Base-by-base conservation (phyloP, 83 land plant genomes). In the Picea abies region DNA sequence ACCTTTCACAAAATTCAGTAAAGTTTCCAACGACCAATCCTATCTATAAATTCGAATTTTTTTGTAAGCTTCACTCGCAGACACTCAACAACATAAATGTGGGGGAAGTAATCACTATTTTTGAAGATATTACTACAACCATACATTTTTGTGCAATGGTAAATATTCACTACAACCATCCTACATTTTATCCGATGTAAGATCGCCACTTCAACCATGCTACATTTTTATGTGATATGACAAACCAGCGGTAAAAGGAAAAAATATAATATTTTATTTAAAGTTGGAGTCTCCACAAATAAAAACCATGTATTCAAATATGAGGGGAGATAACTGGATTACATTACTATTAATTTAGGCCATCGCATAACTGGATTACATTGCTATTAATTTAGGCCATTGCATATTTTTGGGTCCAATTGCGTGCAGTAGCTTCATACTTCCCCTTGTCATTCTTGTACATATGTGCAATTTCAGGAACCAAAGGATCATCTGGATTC, bases 391-490 rank as follows among this genome's bases (percentile, higher is more conserved):
- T 19, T 83, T 49, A 83, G 14, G 85, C 84, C 85, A 84, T 84
- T 29, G 85, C 85, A 76, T 84, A 84, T 60, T 84, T 84, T 62
- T 84, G 85, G 16, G 85, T 80, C 85, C 85, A 84, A 62, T 82
- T 84, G 22, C 85, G 83, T 61, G 85, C 85, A 56, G 85, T 84
- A 25, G 84, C 49, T 63, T 84, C 85, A 82, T 84, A 84, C 56
- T 82, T 84, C 35, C 41, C 58, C 35, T 41, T 78, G 84, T 84
- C 85, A 65, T 32, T 81, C 76, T 84, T 84, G 85, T 66, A 84
- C 85, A 84, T 82, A 61, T 84, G 85, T 12, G 85, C 85, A 14
- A 84, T 84, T 41, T 84, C 85, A 84, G 85, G 85, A 62, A 83
- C 83, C 56, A 84, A 58, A 29, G 82, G 85, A 70, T 84, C 85